phyloP scores from a whole-genome alignment of 148 eudicot genomes.

The Rhododendron ovatum region DNA sequence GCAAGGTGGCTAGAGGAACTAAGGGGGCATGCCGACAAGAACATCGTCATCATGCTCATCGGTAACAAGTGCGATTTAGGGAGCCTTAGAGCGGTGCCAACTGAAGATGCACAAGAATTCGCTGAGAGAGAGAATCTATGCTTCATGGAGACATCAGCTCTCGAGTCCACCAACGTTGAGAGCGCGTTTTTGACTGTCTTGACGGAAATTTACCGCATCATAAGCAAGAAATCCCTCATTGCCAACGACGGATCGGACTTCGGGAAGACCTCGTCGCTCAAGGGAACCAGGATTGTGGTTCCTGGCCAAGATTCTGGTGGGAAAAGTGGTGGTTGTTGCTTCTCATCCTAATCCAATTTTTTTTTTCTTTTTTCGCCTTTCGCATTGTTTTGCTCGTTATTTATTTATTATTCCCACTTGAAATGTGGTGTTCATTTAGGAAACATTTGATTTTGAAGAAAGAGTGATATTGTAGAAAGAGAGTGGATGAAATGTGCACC shows the following conservation, averaged over 20 bases:
- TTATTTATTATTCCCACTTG: not conserved
- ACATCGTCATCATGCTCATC: constrained; percentile 47
- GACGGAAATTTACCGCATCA: constrained; percentile 37
- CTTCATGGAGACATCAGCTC: constrained; percentile 65
- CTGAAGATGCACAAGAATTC: constrained; percentile 57
- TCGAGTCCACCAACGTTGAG: constrained; percentile 51
- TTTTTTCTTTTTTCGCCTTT: not conserved
- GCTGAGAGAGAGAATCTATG: constrained; percentile 52
- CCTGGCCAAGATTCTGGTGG: constrained; percentile 26
- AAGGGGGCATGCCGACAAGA: constrained; percentile 53
- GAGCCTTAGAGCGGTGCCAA: constrained; percentile 49
- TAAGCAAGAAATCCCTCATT: constrained; percentile 42
- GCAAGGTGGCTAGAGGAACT: constrained; percentile 56
- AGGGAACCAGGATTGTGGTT: constrained; percentile 37
- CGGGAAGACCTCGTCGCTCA: constrained; percentile 19
- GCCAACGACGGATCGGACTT: constrained; percentile 17
- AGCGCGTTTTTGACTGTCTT: constrained; percentile 37
- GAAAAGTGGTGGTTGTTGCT: constrained; percentile 4
- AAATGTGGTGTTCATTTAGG: not conserved
- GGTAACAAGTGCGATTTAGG: constrained; percentile 55
- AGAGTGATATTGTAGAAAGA: not conserved
- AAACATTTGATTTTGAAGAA: not conserved
- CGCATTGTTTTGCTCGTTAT: not conserved
- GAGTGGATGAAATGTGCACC: not conserved
- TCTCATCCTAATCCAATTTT: not conserved